Conservation (phyloP, 1,284 basidiomycete genomes). For the Pascua guehoae region DNA sequence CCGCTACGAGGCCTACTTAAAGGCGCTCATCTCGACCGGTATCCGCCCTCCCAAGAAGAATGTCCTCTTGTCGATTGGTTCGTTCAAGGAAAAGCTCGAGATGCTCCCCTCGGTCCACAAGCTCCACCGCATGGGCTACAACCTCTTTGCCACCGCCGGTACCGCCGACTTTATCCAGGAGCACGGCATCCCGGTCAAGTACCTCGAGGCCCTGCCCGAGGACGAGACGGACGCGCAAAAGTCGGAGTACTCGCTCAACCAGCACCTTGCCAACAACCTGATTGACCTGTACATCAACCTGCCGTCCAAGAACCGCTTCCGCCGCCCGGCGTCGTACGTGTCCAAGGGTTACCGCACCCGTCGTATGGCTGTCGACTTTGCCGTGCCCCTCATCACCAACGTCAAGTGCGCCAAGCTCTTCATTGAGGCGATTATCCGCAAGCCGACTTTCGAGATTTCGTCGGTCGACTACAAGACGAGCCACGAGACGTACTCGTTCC, state of each 20-base stretch:
- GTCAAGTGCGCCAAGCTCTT: slow-evolving; percentile 98
- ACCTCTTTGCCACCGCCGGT: slow-evolving; percentile 94
- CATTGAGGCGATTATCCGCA: slow-evolving; percentile 89
- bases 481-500: slow-evolving; percentile 84
- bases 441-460: slow-evolving; percentile 78
- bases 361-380: slow-evolving; percentile 99
- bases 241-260: slow-evolving; percentile 90
- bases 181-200: slow-evolving; percentile 61
- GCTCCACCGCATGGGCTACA: slow-evolving; percentile 88
- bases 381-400: slow-evolving; percentile 95
- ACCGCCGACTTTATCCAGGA: slow-evolving; percentile 92
- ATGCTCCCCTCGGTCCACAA: slow-evolving; percentile 95
- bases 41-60: slow-evolving; percentile 78
- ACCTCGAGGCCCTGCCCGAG: slow-evolving; percentile 80
- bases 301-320: slow-evolving; percentile 96
- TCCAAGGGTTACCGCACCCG: slow-evolving; percentile 96
- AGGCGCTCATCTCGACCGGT: slow-evolving; percentile 93
- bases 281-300: slow-evolving; percentile 99
- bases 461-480: slow-evolving; percentile 93
- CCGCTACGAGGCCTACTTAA: slow-evolving; percentile 98
- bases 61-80: slow-evolving; percentile 57
- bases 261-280: slow-evolving; percentile 90
- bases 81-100: slow-evolving; percentile 97
- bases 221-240: slow-evolving; percentile 72
- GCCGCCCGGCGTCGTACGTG: slow-evolving; percentile 92